Evolutionary conservation across 495 filamentous ascomycete species (phyloP), one percentile per base, ranked within the genome.

Genomic region (Neurospora sp.): DNA sequence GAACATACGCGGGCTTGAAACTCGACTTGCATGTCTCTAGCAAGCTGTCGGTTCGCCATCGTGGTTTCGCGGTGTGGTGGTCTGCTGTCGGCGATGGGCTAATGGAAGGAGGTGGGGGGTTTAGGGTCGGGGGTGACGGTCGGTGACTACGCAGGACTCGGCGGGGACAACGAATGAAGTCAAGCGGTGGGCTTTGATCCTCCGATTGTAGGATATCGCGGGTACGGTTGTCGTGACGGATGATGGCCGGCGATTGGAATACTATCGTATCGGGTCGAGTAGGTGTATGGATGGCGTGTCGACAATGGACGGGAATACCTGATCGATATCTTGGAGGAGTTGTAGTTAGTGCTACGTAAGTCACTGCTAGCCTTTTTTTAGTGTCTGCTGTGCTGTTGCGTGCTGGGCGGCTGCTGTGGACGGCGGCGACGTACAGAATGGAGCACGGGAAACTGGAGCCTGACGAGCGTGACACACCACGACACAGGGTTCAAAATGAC

Each of bases 1-100:
- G 48, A 40, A 65, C 82, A 73, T 83, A 86, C 84, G 75, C 83
- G 80, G 45, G 83, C 83, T 74, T 86, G 84, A 77, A 86, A 86
- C 75, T 86, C 84, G 80, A 81, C 80, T 74, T 86, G 84, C 82
- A 83, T 85, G 79, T 84, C 84, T 74, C 82, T 78, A 39, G 83
- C 81, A 71, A 86, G 82, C 78, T 86, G 84, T 76, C 83, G 82
- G 74, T 86, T 85, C 61, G 84, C 79, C 84, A 86, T 86, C 65
- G 73, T 83, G 78, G 37, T 68, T 39, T 45, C 44, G 65, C 68
- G 68, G 69, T 40, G 42, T 44, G 35, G 44, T 40, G 53, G 53
- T 65, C 53, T 61, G 53, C 53, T 61, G 53, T 61, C 53, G 69
- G 38, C 69, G 53, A 42, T 44, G 71, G 10, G 20, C 37, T 59